Conservation (phyloP, 1,139 yeast genomes). For the Sugiyamaella novakii region DNA sequence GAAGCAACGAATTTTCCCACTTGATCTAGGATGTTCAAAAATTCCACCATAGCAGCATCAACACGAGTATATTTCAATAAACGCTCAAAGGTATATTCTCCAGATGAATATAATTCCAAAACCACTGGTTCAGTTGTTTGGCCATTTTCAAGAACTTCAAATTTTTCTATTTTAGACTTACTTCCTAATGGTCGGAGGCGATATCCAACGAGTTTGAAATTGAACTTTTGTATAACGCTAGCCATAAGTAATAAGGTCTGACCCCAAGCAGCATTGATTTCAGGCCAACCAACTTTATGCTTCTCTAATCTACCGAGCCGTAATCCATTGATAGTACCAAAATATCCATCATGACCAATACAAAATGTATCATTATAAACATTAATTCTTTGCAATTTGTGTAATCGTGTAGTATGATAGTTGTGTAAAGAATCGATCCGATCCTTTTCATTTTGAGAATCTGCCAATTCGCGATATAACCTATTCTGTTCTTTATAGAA, state of each 20-base stretch:
- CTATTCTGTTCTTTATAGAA: slow-evolving; percentile 54
- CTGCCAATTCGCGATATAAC: slow-evolving; percentile 53
- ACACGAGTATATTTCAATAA: slow-evolving; percentile 62
- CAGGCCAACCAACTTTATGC: slow-evolving; percentile 77
- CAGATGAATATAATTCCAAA: slow-evolving; percentile 59
- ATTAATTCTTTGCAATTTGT: slow-evolving; percentile 69
- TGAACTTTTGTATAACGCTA: slow-evolving; percentile 62
- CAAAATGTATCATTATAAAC: slow-evolving; percentile 80
- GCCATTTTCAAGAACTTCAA: slow-evolving; percentile 45
- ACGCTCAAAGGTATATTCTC: slow-evolving; percentile 69
- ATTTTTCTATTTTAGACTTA: slow-evolving; percentile 71
- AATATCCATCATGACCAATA: slow-evolving; percentile 78
- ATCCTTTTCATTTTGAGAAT: slow-evolving; percentile 56
- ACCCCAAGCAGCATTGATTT: slow-evolving; percentile 90
- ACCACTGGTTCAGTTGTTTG: slow-evolving; percentile 42
- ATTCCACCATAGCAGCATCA: slow-evolving; percentile 76
- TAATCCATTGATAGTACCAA: slow-evolving; percentile 86
- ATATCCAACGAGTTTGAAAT: slow-evolving; percentile 59
- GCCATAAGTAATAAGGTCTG: slow-evolving; percentile 71
- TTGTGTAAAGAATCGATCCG: slow-evolving; percentile 65
- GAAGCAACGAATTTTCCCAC: slow-evolving; percentile 54
- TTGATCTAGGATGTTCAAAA: slow-evolving; percentile 62
- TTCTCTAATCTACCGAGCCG: slow-evolving; percentile 68
- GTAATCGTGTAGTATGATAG: slow-evolving; percentile 62
- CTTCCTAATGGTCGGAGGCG: slow-evolving; percentile 82